Conservation (phyloP, 1,139 yeast genomes). For the Torulaspora pretoriensis region DNA sequence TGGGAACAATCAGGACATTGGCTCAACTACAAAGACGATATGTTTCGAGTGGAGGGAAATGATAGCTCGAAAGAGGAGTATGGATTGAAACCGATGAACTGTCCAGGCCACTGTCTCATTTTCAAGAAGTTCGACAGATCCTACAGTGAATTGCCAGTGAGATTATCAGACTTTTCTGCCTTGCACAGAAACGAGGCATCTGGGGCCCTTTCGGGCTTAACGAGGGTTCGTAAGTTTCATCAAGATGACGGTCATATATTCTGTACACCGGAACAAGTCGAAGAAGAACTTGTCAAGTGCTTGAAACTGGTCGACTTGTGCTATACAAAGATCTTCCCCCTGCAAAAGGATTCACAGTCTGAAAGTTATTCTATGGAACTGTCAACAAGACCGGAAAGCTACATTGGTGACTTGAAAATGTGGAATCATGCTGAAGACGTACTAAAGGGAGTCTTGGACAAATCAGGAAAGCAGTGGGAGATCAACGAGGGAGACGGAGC, state of each 20-base stretch:
- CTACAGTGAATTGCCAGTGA: conserved; percentile 81
- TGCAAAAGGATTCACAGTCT: conserved; percentile 35
- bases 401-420: conserved; percentile 72
- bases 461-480: conserved; percentile 62
- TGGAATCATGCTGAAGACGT: conserved; percentile 85
- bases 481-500: conserved; percentile 94
- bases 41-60: conserved; percentile 68
- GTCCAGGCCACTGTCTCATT: conserved; percentile 95
- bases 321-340: conserved; percentile 68
- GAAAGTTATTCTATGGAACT: conserved; percentile 62
- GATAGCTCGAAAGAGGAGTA: conserved; percentile 51
- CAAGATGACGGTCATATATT: conserved; percentile 99
- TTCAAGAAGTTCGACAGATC: conserved; percentile 80
- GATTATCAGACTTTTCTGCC: conserved; percentile 90
- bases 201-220: conserved; percentile 90
- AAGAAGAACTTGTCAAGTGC: conserved; percentile 69
- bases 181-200: conserved; percentile 93
- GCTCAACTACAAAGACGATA: conserved; percentile 91
- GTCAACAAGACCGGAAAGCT: conserved; percentile 86
- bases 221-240: conserved; percentile 93
- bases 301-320: conserved; percentile 72
- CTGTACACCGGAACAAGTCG: conserved; percentile 79
- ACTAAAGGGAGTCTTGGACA: conserved; percentile 59
- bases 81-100: conserved; percentile 96
- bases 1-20: conserved; percentile 97